Evolutionary conservation across 441 rosid species (phyloP), one percentile per base, ranked within the genome.

Genomic region (Dalechampia spathulata): DNA sequence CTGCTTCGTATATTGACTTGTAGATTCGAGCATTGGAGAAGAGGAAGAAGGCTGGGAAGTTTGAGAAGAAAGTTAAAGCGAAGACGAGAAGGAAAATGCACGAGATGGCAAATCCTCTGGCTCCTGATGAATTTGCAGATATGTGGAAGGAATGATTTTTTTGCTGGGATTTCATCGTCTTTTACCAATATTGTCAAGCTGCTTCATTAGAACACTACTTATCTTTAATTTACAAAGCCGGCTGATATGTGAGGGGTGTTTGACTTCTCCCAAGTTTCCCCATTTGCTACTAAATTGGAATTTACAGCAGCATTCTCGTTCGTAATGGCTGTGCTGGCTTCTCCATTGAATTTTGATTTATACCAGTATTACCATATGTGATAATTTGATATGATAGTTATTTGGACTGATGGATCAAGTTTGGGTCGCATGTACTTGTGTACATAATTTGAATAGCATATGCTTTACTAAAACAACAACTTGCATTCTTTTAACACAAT

Each of bases 21-120:
- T 66, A 92, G 99, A 87, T 93, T 56, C 87, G 96, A 56, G 81
- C 96, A 6, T 15, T 90, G 78, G 86, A 93, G 90, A 93, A 82
- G 61, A 81, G 57, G 58, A 46, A 82, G 58, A 85, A 79, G 75
- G 86, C 92, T 2, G 87, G 90, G 57, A 90, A 83, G 57, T 90
- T 76, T 62, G 90, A 86, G 0, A 90, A 79, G 86, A 93, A 93
- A 55, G 83, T 93, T 51, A 93, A 90, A 37, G 99, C 97, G 4
- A 93, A 83, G 79, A 85, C 80, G 1, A 78, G 95, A 63, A 82
- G 85, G 73, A 87, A 81, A 77, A 83, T 79, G 91, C 99, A 90
- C 19, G 96, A 85, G 66, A 73, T 74, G 20, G 52, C 83, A 5
- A 90, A 87, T 69, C 93, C 86, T 37, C 61, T 87, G 89, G 93